Evolutionary conservation across 2,329 filamentous ascomycete species (phyloP), one percentile per base, ranked within the genome.

Genomic region (Stylonectria norvegica): DNA sequence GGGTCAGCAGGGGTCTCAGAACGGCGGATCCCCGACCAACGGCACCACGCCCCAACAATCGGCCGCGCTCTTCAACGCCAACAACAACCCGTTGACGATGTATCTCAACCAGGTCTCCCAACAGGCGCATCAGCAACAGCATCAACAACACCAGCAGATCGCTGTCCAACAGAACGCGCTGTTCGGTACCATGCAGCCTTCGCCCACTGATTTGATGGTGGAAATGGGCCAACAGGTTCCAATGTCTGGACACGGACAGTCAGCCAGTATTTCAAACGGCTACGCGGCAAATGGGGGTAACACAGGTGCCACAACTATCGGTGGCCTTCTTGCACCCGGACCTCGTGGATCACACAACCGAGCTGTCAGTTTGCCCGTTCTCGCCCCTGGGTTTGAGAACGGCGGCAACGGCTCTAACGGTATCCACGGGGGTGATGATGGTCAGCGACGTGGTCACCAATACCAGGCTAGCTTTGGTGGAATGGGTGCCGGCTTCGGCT

Each of bases 41-140:
- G 66, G 65, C 41, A 68, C 59, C 67, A 81, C 57, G 66, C 84
- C 58, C 67, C 82, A 67, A 51, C 84, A 81, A 17, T 79, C 85
- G 1, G 84, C 85, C 2, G 78, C 81, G 15, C 79, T 95, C 43
- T 80, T 95, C 64, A 93, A 90, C 63, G 81, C 80, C 36, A 85
- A 75, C 58, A 91, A 81, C 71, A 96, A 96, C 64, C 91, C 91
- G 1, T 67, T 97, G 63, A 95, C 90, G 17, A 82, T 96, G 80
- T 97, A 96, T 62, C 76, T 96, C 43, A 91, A 83, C 65, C 89
- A 94, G 59, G 79, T 91, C 19, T 83, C 82, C 16, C 79, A 84
- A 47, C 81, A 86, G 57, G 77, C 79, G 12, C 84, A 87, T 49
- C 77, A 81, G 34, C 85, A 90, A 51, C 86, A 89, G 47, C 79